Conservation (phyloP, 1,139 yeast genomes). For the Scheffersomyces cryptocercus region DNA sequence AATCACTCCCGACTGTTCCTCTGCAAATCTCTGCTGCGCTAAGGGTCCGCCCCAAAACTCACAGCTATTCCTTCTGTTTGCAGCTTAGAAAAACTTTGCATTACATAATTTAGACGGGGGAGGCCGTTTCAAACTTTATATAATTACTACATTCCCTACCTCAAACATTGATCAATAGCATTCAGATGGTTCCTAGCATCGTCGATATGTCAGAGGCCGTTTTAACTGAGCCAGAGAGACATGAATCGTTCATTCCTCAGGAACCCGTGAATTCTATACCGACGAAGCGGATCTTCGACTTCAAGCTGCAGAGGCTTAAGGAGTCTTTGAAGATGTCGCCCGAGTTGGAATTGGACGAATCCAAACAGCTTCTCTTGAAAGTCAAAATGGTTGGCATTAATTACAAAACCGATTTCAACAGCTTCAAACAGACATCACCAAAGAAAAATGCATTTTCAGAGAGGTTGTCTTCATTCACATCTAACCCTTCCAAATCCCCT, state of each 20-base stretch:
- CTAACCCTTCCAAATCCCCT: not conserved
- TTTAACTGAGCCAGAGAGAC: not conserved
- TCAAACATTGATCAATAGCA: no score
- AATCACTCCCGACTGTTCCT: no score
- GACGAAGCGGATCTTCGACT: slow-evolving; percentile 31
- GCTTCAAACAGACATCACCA: slow-evolving; percentile 9
- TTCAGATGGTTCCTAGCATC: no score
- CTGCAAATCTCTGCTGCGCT: no score
- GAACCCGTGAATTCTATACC: slow-evolving; percentile 21
- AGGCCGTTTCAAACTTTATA: no score
- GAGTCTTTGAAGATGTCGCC: slow-evolving; percentile 33
- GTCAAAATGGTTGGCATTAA: slow-evolving; percentile 35
- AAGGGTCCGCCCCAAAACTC: no score
- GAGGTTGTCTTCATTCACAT: slow-evolving; percentile 2
- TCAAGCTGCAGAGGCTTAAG: slow-evolving; percentile 17
- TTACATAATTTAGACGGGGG: no score
- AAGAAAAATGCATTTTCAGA: not conserved
- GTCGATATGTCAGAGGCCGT: not conserved
- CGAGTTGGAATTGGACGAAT: slow-evolving; percentile 20
- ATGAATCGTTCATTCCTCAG: not conserved
- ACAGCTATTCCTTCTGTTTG: no score
- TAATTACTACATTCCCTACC: no score
- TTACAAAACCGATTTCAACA: slow-evolving; percentile 25
- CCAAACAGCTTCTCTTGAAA: slow-evolving; percentile 27
- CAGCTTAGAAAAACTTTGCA: no score